Evolutionary conservation across 202 grass and related monocot species (phyloP).

Genomic region (Hordeum pubiflorum): DNA sequence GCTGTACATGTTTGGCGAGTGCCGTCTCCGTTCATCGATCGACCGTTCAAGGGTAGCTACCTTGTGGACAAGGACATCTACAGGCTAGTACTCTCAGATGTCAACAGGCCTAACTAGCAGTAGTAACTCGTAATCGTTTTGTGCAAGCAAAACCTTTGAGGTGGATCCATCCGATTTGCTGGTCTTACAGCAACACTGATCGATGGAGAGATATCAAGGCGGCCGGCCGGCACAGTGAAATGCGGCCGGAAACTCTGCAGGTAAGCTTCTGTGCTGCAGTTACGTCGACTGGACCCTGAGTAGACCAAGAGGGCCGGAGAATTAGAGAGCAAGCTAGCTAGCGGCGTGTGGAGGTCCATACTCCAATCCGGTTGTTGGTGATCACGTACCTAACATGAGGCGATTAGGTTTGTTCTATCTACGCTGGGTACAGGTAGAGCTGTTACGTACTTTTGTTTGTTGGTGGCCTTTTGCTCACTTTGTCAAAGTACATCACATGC

Average conservation of each 20-base stretch:
- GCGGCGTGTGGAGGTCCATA: not conserved
- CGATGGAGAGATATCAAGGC: not conserved
- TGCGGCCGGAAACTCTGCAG: not conserved
- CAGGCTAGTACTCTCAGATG: not conserved
- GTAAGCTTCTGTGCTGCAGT: not conserved
- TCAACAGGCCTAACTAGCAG: not conserved
- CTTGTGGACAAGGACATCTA: not conserved
- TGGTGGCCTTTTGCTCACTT: not conserved
- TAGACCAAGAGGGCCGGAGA: not conserved
- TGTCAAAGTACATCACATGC: constrained; percentile 7
- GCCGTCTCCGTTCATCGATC: not conserved
- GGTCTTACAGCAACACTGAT: not conserved
- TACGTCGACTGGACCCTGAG: not conserved
- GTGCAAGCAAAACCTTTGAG: not conserved
- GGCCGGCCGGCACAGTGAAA: not conserved
- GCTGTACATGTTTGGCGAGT: not conserved
- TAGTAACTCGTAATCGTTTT: not conserved
- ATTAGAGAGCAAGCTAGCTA: constrained; percentile 17
- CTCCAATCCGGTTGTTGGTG: constrained; percentile 25
- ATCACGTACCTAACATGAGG: constrained; percentile 29
- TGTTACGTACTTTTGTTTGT: constrained; percentile 7
- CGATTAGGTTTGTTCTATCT: constrained; percentile 11
- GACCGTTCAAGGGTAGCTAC: constrained; percentile 13
- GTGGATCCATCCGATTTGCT: not conserved
- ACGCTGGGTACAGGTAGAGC: constrained; percentile 4